Conservation (phyloP, 352 stramenopile species). For the Globisporangium echinulatum region DNA sequence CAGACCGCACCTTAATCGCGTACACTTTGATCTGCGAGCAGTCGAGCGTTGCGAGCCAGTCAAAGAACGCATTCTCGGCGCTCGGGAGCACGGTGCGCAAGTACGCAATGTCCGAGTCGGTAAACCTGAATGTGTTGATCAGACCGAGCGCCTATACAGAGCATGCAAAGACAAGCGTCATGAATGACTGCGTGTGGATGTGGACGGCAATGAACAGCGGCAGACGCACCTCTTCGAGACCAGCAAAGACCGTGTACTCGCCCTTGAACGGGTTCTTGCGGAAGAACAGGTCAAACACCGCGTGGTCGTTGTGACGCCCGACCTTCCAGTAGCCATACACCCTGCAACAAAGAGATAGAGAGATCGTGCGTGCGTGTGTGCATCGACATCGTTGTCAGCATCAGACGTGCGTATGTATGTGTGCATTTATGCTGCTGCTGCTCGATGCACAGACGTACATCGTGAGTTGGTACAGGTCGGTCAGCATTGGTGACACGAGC, state of each 20-base stretch:
- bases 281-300: conserved; percentile 98
- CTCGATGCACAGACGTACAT: conserved; percentile 43
- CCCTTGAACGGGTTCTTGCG: conserved; percentile 99
- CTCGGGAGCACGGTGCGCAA: conserved; percentile 81
- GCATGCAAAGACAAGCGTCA: too few relatives aligned
- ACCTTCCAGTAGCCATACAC: conserved; percentile 98
- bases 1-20: conserved; percentile 62
- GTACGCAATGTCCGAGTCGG: conserved; percentile 92
- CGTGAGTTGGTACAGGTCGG: conserved; percentile 97
- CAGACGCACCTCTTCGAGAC: conserved; percentile 70
- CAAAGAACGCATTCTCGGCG: conserved; percentile 94
- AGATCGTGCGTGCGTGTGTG: not conserved
- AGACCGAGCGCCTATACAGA: conserved; percentile 61
- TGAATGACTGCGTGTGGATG: too few relatives aligned
- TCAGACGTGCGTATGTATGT: conserved; percentile 6
- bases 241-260: conserved; percentile 94
- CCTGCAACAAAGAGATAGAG: conserved; percentile 52
- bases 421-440: not conserved
- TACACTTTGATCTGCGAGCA: conserved; percentile 92
- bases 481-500: conserved; percentile 94
- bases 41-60: conserved; percentile 92
- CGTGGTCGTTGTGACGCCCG: conserved; percentile 88
- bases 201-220: not conserved
- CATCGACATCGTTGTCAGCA: not conserved
- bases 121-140: conserved; percentile 94